Percentiles rank a stretch among this genome's conserved stretches.
These are phyloP conservation scores for Xylariaceae sp. DNA, from an alignment of 2,329 filamentous ascomycete species.

Conservation along the genomic window DNA sequence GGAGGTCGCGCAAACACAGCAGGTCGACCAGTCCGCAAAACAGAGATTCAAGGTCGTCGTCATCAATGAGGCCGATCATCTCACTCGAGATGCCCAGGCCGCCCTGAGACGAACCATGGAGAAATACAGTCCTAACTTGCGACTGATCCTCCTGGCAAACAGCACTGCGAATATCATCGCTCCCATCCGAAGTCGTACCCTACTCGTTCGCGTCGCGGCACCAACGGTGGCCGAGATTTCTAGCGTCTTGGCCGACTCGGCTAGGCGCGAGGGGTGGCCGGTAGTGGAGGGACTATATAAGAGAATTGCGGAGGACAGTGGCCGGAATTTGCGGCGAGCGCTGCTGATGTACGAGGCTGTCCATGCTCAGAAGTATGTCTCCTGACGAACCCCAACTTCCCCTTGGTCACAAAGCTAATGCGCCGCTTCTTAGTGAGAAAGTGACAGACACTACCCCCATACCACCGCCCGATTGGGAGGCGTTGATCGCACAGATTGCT, in stretches of 20 bases:
- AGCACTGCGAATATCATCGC: slow-evolving; percentile 98
- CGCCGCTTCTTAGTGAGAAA: slow-evolving; percentile 61
- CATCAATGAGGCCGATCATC: slow-evolving; percentile 96
- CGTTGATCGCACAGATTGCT: slow-evolving; percentile 82
- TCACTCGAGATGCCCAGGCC: slow-evolving; percentile 91
- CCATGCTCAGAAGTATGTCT: slow-evolving; percentile 85
- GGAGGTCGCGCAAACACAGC: slow-evolving; percentile 96
- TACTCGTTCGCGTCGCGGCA: slow-evolving; percentile 86
- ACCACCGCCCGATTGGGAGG: slow-evolving; percentile 95
- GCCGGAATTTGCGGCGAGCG: slow-evolving; percentile 81
- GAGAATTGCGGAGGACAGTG: slow-evolving; percentile 84
- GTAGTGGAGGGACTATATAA: slow-evolving; percentile 68
- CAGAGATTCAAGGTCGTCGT: slow-evolving; percentile 98
- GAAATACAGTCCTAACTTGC: slow-evolving; percentile 94
- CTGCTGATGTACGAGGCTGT: slow-evolving; percentile 96
- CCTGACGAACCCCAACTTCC: not conserved
- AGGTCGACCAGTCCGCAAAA: slow-evolving; percentile 87
- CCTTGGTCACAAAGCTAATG: slow-evolving; percentile 29
- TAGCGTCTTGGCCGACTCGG: slow-evolving; percentile 62
- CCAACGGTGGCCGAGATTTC: slow-evolving; percentile 83
- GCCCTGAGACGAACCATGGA: slow-evolving; percentile 96
- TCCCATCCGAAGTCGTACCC: slow-evolving; percentile 87
- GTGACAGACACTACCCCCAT: slow-evolving; percentile 83
- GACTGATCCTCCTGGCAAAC: slow-evolving; percentile 88
- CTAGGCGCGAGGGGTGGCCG: slow-evolving; percentile 80